Conservation (phyloP, 148 eudicot genomes). For the Spergularia marina region DNA sequence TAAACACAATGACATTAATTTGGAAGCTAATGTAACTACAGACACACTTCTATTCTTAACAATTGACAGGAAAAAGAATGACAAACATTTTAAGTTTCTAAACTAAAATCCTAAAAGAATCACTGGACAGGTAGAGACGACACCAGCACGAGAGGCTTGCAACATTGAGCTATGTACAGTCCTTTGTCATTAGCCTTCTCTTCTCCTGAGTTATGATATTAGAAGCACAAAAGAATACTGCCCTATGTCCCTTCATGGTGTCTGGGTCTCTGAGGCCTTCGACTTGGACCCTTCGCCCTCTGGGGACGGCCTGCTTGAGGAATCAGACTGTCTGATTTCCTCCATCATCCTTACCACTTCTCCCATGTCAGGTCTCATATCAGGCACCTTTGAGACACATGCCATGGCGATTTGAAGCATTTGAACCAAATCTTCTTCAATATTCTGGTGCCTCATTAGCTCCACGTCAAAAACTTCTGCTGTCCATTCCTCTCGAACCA, state of each 20-base stretch:
- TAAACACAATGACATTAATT: constrained; percentile 13
- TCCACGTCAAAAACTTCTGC: constrained; percentile 89
- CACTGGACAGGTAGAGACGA: constrained; percentile 10
- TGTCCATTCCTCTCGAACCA: constrained; percentile 95
- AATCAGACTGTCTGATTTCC: constrained; percentile 53
- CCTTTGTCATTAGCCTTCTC: constrained; percentile 24
- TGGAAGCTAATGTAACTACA: constrained; percentile 19
- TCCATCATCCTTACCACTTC: constrained; percentile 79
- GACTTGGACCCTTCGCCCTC: constrained; percentile 46
- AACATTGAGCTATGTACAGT: constrained; percentile 30
- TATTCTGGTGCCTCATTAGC: constrained; percentile 59
- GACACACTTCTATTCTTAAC: constrained; percentile 11
- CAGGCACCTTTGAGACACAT: constrained; percentile 75
- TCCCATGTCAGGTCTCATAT: constrained; percentile 69
- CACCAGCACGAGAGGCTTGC: constrained; percentile 4
- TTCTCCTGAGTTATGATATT: constrained; percentile 10
- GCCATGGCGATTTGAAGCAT: constrained; percentile 97
- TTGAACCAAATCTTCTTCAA: constrained; percentile 92
- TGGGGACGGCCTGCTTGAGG: constrained; percentile 50
- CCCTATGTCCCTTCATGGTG: constrained; percentile 31
- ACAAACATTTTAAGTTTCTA: constrained; percentile 10
- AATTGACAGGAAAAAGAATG: constrained; percentile 23
- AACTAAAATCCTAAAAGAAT: constrained; percentile 26
- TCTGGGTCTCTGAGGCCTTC: constrained; percentile 32
- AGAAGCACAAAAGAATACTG: constrained; percentile 19